A percentile compares a stretch with the other conserved stretches of the same genome.
Evolutionary conservation across 164 flowering plant genomes (phyloP).

Genomic region (Umbilicus rupestris): DNA sequence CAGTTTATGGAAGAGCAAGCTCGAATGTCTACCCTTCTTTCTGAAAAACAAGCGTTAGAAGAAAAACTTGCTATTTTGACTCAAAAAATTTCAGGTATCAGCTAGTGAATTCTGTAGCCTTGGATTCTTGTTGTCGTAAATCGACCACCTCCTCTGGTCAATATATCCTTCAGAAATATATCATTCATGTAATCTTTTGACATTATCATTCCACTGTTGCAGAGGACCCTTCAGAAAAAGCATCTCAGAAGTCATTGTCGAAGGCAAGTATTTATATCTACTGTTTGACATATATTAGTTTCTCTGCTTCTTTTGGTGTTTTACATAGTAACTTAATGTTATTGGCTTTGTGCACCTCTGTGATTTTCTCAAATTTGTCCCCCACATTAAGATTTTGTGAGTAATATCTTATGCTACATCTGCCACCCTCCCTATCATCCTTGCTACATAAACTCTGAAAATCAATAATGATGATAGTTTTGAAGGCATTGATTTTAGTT

Average conservation of each 20-base stretch:
- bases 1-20: conserved; percentile 58
- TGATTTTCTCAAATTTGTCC: background rate
- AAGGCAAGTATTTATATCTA: conserved; percentile 25
- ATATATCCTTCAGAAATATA: too few species aligned
- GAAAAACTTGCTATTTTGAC: conserved; percentile 42
- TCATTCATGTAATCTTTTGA: background rate
- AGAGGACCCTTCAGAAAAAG: conserved; percentile 37
- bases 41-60: conserved; percentile 67
- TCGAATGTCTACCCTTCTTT: conserved; percentile 35
- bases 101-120: background rate
- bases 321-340: background rate
- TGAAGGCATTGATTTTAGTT: background rate
- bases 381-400: background rate
- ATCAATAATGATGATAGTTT: background rate
- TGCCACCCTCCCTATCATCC: background rate
- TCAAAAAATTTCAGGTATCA: conserved; percentile 44
- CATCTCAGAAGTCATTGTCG: conserved; percentile 35
- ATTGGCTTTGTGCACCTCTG: background rate
- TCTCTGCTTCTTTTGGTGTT: background rate
- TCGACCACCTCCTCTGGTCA: background rate
- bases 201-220: conserved; percentile 7
- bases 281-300: background rate
- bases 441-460: background rate
- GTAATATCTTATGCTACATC: background rate
- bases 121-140: background rate